These are phyloP conservation scores for Candida fluviatilis DNA, from an alignment of 805 yeast species.

Conservation along the genomic window DNA sequence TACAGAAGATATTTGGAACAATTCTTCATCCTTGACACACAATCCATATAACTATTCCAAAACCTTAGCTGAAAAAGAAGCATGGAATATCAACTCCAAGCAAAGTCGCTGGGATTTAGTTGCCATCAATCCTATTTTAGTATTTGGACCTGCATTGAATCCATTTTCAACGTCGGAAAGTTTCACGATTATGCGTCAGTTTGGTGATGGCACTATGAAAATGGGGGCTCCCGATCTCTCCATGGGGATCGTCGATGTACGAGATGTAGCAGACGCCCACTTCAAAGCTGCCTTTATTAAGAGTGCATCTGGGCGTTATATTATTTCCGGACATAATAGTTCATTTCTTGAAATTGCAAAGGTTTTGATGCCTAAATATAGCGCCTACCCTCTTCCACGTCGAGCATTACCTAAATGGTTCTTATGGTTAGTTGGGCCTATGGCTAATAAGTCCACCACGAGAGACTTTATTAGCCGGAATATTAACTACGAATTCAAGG, in stretches of 20 bases:
- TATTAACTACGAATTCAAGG: neutral
- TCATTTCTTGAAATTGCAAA: slow-evolving; percentile 3
- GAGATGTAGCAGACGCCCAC: slow-evolving; percentile 45
- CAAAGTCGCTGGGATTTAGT: slow-evolving; percentile 2
- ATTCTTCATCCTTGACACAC: neutral
- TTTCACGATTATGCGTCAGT: slow-evolving; percentile 5
- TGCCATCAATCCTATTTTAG: slow-evolving; percentile 4
- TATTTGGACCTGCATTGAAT: slow-evolving; percentile 6
- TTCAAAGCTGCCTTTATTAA: slow-evolving; percentile 19
- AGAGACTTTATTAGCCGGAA: slow-evolving; percentile 2
- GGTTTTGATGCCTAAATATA: neutral
- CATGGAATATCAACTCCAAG: slow-evolving; percentile 6
- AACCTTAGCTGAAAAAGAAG: slow-evolving; percentile 15
- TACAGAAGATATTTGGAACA: slow-evolving; percentile 5
- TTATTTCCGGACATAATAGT: slow-evolving; percentile 5
- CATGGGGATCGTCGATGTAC: slow-evolving; percentile 35
- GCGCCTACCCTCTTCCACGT: neutral
- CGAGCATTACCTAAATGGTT: neutral
- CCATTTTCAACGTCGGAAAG: slow-evolving; percentile 5
- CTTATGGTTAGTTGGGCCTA: neutral
- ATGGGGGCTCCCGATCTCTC: slow-evolving; percentile 13
- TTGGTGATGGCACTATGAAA: slow-evolving; percentile 3
- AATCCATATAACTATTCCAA: slow-evolving; percentile 10
- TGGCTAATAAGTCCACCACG: slow-evolving; percentile 2
- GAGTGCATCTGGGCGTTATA: slow-evolving; percentile 6